Evolutionary conservation across 225 moss, liverwort and hornwort species (phyloP).

Genomic region (Antitrichia curtipendula): DNA sequence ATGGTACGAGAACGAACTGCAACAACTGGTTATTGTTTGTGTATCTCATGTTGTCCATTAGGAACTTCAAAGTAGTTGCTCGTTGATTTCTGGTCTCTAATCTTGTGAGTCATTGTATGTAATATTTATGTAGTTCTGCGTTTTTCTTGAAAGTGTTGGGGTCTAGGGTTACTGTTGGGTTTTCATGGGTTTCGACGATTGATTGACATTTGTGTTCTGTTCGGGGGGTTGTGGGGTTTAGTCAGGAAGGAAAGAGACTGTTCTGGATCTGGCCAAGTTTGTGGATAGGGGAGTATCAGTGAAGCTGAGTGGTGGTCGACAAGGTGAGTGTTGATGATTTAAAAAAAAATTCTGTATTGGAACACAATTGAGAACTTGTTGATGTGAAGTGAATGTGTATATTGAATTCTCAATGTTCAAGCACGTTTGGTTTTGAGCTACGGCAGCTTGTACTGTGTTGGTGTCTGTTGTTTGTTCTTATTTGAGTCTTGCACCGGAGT

Average conservation of each 20-base stretch:
- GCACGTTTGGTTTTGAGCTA: not conserved
- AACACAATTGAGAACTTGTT: not conserved
- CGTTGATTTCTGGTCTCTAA: not conserved
- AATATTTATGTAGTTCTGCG: not conserved
- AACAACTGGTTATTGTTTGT: not conserved
- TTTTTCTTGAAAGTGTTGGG: not conserved
- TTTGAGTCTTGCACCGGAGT: not conserved
- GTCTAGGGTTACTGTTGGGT: not conserved
- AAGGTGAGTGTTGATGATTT: constrained; percentile 35
- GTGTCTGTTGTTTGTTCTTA: not conserved
- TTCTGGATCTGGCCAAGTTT: constrained; percentile 92
- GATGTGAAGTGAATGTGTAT: not conserved
- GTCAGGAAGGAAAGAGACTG: constrained; percentile 93
- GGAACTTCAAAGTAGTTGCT: not conserved
- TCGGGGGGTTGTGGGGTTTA: constrained; percentile 2
- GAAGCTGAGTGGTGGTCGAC: constrained; percentile 86
- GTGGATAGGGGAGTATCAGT: constrained; percentile 94
- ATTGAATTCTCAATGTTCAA: not conserved
- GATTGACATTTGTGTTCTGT: not conserved
- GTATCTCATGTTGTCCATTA: not conserved
- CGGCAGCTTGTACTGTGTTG: not conserved
- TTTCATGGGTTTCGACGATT: not conserved
- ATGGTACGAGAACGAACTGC: not conserved
- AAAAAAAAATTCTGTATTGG: not conserved
- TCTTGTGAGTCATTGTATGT: not conserved